Conservation (phyloP, 768 basidiomycete genomes). For the Lactarius sp. region DNA sequence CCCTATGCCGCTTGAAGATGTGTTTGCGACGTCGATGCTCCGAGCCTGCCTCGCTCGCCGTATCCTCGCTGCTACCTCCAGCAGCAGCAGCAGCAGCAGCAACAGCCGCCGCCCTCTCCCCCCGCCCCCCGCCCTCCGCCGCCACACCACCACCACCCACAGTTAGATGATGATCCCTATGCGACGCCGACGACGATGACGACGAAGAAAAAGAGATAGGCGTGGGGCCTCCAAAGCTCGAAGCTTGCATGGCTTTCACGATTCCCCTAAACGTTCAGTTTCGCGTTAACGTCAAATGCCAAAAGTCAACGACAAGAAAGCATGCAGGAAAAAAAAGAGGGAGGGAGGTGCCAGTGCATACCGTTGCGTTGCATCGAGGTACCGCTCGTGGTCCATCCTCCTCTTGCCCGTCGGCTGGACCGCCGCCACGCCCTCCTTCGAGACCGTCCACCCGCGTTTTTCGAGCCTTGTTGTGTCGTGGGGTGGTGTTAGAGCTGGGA, state of each 20-base stretch:
- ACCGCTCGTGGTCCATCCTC: background rate
- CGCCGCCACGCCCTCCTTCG: background rate
- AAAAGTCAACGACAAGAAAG: no score
- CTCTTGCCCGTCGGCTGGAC: background rate
- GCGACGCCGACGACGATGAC: background rate
- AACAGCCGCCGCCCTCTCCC: background rate
- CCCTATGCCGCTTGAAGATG: background rate
- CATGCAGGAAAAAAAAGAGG: no score
- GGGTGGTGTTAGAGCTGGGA: background rate
- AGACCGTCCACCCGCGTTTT: conserved; percentile 1
- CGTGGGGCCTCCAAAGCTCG: background rate
- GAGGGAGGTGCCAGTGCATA: background rate
- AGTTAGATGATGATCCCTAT: no score
- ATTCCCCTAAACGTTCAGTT: background rate
- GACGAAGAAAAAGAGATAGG: background rate
- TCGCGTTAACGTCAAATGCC: no score
- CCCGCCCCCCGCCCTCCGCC: background rate
- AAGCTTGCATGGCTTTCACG: background rate
- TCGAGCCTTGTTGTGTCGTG: background rate
- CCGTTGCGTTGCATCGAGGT: conserved; percentile 18
- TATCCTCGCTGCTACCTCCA: background rate
- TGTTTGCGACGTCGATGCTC: background rate
- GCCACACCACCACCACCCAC: no score
- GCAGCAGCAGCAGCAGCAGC: background rate
- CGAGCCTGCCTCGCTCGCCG: background rate